Percentiles rank a stretch among this genome's conserved stretches.
Conservation (phyloP, 208 protist genomes). For the Trypanosoma scelopori region DNA sequence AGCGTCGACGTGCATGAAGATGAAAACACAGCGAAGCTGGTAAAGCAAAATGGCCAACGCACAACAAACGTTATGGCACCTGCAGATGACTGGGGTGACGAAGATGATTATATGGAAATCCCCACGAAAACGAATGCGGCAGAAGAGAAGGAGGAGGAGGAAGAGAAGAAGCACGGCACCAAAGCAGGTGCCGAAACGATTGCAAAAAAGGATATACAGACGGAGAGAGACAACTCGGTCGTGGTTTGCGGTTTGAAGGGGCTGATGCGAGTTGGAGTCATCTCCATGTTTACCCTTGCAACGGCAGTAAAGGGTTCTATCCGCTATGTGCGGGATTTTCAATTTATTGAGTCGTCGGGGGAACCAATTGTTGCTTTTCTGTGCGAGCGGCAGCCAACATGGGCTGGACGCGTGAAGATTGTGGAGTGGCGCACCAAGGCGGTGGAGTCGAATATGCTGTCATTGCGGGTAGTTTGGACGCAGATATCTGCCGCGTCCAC, state of each 20-base stretch:
- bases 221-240: slow-evolving; percentile 10
- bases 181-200: neutral
- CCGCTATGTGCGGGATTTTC: slow-evolving; percentile 83
- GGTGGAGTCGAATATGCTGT: slow-evolving; percentile 79
- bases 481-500: slow-evolving; percentile 51
- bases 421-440: slow-evolving; percentile 78
- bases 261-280: slow-evolving; percentile 25
- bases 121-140: neutral
- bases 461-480: slow-evolving; percentile 75
- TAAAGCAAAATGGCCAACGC: slow-evolving; percentile 2
- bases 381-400: slow-evolving; percentile 73
- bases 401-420: slow-evolving; percentile 83
- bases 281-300: slow-evolving; percentile 48
- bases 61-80: slow-evolving; percentile 8
- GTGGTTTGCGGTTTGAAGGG: neutral
- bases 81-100: slow-evolving; percentile 78
- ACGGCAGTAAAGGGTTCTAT: slow-evolving; percentile 45
- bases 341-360: slow-evolving; percentile 77
- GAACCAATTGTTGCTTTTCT: slow-evolving; percentile 81
- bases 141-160: slow-evolving; percentile 1
- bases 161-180: neutral
- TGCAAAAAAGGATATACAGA: neutral
- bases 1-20: slow-evolving; percentile 11
- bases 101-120: slow-evolving; percentile 68
- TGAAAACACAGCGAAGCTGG: neutral